Percentiles rank a stretch among this genome's conserved stretches.
Conservation (phyloP, 179 eudicot species). For the Beta macrorhiza region DNA sequence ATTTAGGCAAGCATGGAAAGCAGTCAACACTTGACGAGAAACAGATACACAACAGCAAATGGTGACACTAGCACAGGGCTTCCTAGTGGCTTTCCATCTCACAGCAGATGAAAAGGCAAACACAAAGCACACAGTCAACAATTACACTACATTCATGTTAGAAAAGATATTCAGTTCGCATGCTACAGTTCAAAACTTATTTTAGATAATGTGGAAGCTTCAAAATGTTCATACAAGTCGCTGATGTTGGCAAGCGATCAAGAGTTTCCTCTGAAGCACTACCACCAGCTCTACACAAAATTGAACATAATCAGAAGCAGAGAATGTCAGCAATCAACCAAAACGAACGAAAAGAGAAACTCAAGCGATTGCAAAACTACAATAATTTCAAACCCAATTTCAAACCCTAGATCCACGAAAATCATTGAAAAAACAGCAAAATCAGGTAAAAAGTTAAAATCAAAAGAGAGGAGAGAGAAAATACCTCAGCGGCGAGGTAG, state of each 20-base stretch:
- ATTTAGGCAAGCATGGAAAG: background rate
- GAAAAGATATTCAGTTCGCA: background rate
- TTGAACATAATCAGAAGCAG: too few species aligned
- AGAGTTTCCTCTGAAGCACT: constrained; percentile 82
- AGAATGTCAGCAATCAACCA: too few species aligned
- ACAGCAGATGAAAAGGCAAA: background rate
- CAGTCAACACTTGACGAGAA: background rate
- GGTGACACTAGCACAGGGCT: background rate
- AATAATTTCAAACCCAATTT: too few species aligned
- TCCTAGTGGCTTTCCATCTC: background rate
- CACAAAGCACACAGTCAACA: background rate
- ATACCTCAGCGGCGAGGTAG: too few species aligned
- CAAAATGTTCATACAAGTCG: constrained; percentile 97
- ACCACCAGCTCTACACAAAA: constrained; percentile 68
- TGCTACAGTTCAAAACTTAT: background rate
- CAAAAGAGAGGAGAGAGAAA: too few species aligned
- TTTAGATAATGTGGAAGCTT: constrained; percentile 25
- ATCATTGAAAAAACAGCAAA: too few species aligned
- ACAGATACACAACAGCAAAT: background rate
- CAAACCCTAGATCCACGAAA: too few species aligned
- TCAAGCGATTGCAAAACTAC: too few species aligned
- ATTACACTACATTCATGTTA: background rate
- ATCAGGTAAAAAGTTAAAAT: too few species aligned
- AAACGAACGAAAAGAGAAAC: too few species aligned
- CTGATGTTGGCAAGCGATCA: constrained; percentile 90